These are phyloP conservation scores for Trypanosomatidae sp. DNA, from an alignment of 208 protist species.

Conservation along the genomic window DNA sequence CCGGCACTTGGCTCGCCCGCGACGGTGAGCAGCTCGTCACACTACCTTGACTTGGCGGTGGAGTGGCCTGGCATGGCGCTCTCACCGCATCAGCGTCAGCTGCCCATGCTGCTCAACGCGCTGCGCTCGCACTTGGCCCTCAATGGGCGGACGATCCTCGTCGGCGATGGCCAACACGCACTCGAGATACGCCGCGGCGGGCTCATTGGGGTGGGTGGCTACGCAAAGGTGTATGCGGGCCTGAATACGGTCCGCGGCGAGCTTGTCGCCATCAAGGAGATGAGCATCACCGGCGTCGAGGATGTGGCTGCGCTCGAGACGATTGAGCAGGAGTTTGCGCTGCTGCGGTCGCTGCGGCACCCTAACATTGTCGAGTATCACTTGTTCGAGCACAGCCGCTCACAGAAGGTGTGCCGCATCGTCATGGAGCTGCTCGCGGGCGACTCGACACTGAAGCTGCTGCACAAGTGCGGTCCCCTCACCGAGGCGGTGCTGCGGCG, in stretches of 20 bases:
- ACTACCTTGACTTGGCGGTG: no score
- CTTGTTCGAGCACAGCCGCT: slow-evolving; percentile 78
- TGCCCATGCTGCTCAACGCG: slow-evolving; percentile 30
- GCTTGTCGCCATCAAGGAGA: slow-evolving; percentile 85
- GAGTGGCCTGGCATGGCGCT: no score
- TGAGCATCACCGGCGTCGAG: slow-evolving; percentile 61
- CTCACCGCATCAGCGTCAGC: no score
- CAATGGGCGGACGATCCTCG: slow-evolving; percentile 52
- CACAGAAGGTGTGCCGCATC: slow-evolving; percentile 79
- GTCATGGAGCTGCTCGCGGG: slow-evolving; percentile 84
- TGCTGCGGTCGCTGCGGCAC: slow-evolving; percentile 71
- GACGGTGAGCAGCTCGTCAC: no score
- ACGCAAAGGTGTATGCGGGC: slow-evolving; percentile 73
- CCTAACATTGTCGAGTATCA: slow-evolving; percentile 83
- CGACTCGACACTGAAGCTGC: slow-evolving; percentile 59
- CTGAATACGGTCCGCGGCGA: slow-evolving; percentile 70
- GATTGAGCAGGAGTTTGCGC: slow-evolving; percentile 76
- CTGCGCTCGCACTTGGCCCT: slow-evolving; percentile 40
- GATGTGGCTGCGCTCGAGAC: slow-evolving; percentile 49
- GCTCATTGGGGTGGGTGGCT: slow-evolving; percentile 72
- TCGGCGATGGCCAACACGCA: slow-evolving; percentile 31
- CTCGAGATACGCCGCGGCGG: slow-evolving; percentile 57
- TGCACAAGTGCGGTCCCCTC: slow-evolving; percentile 73
- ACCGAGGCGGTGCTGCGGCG: slow-evolving; percentile 67
- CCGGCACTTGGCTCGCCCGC: no score